phyloP scores from a whole-genome alignment of 345 rosid species.

The Aquilaria malaccensis region DNA sequence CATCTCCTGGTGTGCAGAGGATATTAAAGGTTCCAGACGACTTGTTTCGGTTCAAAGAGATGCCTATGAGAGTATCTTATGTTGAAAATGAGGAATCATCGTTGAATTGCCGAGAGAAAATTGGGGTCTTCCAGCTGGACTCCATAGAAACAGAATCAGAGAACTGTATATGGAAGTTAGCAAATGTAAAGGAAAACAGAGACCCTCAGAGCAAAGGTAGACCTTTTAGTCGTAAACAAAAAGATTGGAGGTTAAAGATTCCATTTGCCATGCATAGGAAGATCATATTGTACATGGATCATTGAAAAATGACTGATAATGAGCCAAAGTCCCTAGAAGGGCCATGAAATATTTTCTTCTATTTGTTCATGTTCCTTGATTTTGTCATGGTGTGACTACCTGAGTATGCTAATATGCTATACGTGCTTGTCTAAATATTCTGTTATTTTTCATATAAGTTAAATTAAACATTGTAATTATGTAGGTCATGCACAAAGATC shows the following conservation, averaged over 20 bases:
- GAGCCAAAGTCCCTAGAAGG: no score
- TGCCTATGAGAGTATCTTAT: conserved; percentile 69
- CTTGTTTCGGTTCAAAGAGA: conserved; percentile 51
- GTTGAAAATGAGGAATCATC: conserved; percentile 31
- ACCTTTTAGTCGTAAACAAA: conserved; percentile 68
- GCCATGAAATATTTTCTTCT: no score
- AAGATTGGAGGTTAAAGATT: conserved; percentile 63
- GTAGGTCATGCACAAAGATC: no score
- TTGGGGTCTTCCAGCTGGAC: conserved; percentile 56
- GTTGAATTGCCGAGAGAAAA: conserved; percentile 26
- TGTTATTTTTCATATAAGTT: no score
- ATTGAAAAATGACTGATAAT: conserved; percentile 14
- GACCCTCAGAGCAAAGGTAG: conserved; percentile 74
- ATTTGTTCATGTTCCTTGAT: no score
- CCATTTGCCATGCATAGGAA: conserved; percentile 41
- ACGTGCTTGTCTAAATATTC: no score
- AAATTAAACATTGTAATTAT: no score
- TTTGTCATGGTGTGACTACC: no score
- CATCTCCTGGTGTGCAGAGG: conserved; percentile 91
- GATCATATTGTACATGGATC: conserved; percentile 57
- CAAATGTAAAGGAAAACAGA: conserved; percentile 76
- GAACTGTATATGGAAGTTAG: conserved; percentile 76
- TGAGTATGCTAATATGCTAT: no score
- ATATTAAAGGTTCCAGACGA: conserved; percentile 72
- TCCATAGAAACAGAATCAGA: conserved; percentile 48